Evolutionary conservation across 2,329 filamentous ascomycete species (phyloP), one percentile per base, ranked within the genome.

Genomic region (Colletotrichum sidae): DNA sequence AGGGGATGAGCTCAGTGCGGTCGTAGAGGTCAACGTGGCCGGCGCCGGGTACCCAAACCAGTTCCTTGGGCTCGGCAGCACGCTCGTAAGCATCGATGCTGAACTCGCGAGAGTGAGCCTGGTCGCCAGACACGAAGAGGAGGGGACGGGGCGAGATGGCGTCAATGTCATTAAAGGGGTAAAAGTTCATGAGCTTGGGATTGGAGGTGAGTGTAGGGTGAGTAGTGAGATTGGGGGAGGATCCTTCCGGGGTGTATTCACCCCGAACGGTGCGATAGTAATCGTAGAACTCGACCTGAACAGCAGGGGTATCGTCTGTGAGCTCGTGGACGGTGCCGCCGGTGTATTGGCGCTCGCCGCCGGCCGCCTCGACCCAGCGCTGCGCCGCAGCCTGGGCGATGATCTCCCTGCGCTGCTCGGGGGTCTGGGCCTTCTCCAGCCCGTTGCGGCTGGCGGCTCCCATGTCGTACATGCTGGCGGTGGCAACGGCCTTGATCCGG

Each of bases 1-100:
- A 78, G 6, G 75, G 76, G 25, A 78, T 78, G 13, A 78, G 71
- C 3, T 73, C 74, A 2, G 73, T 70, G 2, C 75, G 75, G 65
- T 79, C 77, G 41, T 79, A 79, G 4, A 79, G 69, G 45, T 78
- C 77, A 2, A 75, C 75, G 51, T 79, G 76, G 2, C 75, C 74
- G 8, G 75, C 73, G 2, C 73, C 70, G 0, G 72, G 51, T 0
- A 79, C 60, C 74, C 73, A 76, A 7, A 74, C 8, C 51, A 79
- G 41, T 67, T 79, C 76, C 69, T 78, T 79, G 8, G 77, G 77
- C 61, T 79, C 74, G 13, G n/a, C 72, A 52, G 69, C 73, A 38
- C 44, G 65, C 1, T 50, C 56, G 46, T 72, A 74, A 2, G 73
- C 73, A 35, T 72, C 63, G 51, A 72, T 65, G n/a, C 71, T 75